These are phyloP conservation scores for Aureobasidium sp. DNA, from an alignment of 2,329 filamentous ascomycete genomes.

Conservation along the genomic window DNA sequence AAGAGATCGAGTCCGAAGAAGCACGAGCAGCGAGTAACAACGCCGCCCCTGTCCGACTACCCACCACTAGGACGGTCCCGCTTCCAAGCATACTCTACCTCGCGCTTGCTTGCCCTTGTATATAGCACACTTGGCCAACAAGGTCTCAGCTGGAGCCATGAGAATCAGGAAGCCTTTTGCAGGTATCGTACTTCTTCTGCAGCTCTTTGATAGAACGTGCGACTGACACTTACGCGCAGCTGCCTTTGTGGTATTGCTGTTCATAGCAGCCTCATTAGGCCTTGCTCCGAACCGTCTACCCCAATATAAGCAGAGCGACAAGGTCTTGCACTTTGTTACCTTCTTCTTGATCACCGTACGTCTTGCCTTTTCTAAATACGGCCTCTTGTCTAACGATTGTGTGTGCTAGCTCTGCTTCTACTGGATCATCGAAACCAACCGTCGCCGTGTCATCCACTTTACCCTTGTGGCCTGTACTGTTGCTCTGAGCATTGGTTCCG, in stretches of 20 bases:
- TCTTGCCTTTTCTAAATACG: neutral
- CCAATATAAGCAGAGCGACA: constrained; percentile 68
- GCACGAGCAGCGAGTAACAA: neutral
- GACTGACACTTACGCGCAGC: constrained; percentile 24
- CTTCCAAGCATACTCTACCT: neutral
- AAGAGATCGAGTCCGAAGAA: neutral
- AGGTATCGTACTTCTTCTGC: constrained; percentile 48
- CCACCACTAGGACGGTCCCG: neutral
- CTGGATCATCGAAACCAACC: constrained; percentile 90
- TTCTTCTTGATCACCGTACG: constrained; percentile 80
- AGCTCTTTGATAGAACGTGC: neutral
- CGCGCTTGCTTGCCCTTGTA: neutral
- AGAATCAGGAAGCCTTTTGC: constrained; percentile 84
- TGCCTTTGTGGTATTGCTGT: constrained; percentile 54
- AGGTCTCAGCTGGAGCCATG: constrained; percentile 44
- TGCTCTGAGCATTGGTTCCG: constrained; percentile 63
- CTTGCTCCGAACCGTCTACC: constrained; percentile 54
- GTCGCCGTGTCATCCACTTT: constrained; percentile 75
- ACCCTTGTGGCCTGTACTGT: constrained; percentile 75
- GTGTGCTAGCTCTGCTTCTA: constrained; percentile 63
- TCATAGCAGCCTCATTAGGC: constrained; percentile 67
- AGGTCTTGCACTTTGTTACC: constrained; percentile 75
- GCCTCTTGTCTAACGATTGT: neutral
- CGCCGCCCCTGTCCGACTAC: neutral
- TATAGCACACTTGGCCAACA: neutral